Evolutionary conservation across 1,284 basidiomycete species (phyloP).

Genomic region (Fomitopsis palustris): DNA sequence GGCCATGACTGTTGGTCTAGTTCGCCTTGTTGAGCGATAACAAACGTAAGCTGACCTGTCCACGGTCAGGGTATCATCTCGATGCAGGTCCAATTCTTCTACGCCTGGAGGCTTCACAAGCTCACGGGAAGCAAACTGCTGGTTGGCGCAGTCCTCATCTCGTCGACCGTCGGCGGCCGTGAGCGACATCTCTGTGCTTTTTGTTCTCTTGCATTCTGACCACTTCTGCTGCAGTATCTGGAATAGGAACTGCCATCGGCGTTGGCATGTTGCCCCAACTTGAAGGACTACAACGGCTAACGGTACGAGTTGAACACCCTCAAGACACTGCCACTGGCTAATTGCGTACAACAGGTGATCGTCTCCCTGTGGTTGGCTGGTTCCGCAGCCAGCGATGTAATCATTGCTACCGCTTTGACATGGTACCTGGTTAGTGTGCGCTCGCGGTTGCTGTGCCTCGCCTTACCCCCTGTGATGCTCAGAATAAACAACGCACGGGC

Average conservation of each 20-base stretch:
- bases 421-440: background rate
- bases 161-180: background rate
- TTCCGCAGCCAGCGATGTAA: background rate
- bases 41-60: background rate
- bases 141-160: background rate
- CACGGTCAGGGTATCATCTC: background rate
- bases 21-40: background rate
- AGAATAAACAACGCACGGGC: background rate
- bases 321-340: background rate
- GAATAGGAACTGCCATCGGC: background rate
- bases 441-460: too few relatives aligned
- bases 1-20: background rate
- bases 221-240: background rate
- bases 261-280: background rate
- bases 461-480: background rate
- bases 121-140: background rate
- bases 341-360: background rate
- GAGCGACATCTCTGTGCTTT: background rate
- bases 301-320: background rate
- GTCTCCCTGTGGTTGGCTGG: background rate
- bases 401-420: background rate
- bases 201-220: background rate
- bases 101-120: background rate
- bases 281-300: background rate
- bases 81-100: background rate